phyloP scores from a whole-genome alignment of 495 filamentous ascomycete genomes.

The Xylaria grammica region DNA sequence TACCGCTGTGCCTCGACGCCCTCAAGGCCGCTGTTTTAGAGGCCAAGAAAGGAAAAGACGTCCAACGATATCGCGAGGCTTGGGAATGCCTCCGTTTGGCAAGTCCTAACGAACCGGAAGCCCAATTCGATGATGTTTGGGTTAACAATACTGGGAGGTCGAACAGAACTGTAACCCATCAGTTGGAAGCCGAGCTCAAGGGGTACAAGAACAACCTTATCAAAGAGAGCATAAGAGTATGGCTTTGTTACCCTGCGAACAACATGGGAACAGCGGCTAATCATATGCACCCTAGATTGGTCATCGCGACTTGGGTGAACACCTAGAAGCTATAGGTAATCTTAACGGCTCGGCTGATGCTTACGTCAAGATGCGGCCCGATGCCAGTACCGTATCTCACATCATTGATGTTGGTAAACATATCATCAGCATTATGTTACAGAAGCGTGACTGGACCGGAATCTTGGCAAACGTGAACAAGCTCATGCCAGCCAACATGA shows the following conservation, averaged over 20 bases:
- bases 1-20: constrained; percentile 78
- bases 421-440: constrained; percentile 48
- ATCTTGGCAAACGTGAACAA: constrained; percentile 73
- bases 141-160: constrained; percentile 62
- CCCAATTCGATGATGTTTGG: constrained; percentile 71
- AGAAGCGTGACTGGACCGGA: constrained; percentile 51
- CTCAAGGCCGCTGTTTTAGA: constrained; percentile 77
- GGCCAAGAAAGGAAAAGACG: constrained; percentile 78
- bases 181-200: constrained; percentile 81
- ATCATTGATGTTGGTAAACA: constrained; percentile 51
- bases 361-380: constrained; percentile 52
- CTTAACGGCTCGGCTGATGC: constrained; percentile 46
- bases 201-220: constrained; percentile 97
- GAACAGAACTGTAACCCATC: constrained; percentile 70
- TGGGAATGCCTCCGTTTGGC: constrained; percentile 66
- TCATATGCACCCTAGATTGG: constrained; percentile 44
- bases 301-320: constrained; percentile 54
- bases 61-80: constrained; percentile 70
- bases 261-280: neutral
- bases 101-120: constrained; percentile 70
- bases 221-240: constrained; percentile 93
- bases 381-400: constrained; percentile 51
- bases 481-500: constrained; percentile 55
- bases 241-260: constrained; percentile 25
- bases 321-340: constrained; percentile 50